Evolutionary conservation across 176 grass and related monocot genomes (phyloP), one percentile per base, ranked within the genome.

Genomic region (Typha latifolia): DNA sequence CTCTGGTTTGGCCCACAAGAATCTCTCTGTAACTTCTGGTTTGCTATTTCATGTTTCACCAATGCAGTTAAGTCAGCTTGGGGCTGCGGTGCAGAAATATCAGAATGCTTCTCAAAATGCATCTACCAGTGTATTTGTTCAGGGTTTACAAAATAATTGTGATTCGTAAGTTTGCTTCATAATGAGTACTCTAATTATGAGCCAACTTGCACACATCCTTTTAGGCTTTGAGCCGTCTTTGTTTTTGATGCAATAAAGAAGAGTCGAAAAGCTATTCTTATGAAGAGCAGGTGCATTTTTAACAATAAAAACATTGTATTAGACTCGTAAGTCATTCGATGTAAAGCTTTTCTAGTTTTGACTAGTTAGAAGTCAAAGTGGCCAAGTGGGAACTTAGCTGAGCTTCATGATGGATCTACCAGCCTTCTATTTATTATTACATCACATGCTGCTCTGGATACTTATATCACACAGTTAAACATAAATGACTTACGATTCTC

Each of bases 91-190:
- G 62, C 68, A 79, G 63, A 66, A 72, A 51, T 66, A 57, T 66
- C 68, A 72, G 48, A 72, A 66, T 49, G 48, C 22, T 5, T 63
- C 74, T 49, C 94, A 99, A 55, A 99, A 74, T 75, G 53, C 53
- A 59, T 86, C 89, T 27, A 31, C 86, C 4, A 71, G 73, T 22
- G 55, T 90, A 31, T 85, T 83, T 43, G 80, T 73, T 75, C 94
- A 93, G 14, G 94, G 92, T 81, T 74, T 99, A 81, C 89, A 99
- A 68, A 93, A 64, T 72, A 99, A 77, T 53, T 99, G 89, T 72
- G 87, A 84, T 74, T 99, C 89, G 94, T 99, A 90, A 87, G 89
- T 59, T 21, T 18, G 20, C 16, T 59, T 59, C 16, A 59, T 59
- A 59, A 59, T 19, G 53, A 16, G 22, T 21, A 10, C 9, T 2